Evolutionary conservation across 2,329 filamentous ascomycete species (phyloP).

Genomic region (Triangularia setosa): DNA sequence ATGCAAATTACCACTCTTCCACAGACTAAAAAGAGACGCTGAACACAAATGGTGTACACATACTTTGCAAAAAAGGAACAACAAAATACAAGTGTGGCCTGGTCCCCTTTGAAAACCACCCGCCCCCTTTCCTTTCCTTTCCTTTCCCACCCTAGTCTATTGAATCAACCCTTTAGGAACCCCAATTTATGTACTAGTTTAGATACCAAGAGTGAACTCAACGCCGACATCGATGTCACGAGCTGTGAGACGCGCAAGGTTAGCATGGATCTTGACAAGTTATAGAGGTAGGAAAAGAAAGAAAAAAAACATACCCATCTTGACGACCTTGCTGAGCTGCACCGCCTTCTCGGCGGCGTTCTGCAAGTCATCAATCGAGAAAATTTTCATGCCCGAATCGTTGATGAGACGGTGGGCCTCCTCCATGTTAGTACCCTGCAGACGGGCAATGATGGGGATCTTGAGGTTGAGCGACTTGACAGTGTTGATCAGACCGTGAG

Average conservation of each 20-base stretch:
- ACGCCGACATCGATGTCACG: conserved; percentile 97
- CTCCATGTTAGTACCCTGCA: conserved; percentile 99
- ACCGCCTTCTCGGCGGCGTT: conserved; percentile 96
- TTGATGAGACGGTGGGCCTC: conserved; percentile 88
- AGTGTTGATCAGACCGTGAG: conserved; percentile 91
- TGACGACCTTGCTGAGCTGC: conserved; percentile 98
- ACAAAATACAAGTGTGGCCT: background rate
- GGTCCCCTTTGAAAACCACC: background rate
- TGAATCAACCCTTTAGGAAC: background rate
- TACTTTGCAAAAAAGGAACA: background rate
- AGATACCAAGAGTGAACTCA: conserved; percentile 93
- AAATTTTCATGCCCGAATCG: conserved; percentile 98
- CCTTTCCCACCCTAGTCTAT: background rate
- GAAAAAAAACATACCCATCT: conserved; percentile 69
- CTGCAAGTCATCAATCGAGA: conserved; percentile 98
- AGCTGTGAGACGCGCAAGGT: conserved; percentile 47
- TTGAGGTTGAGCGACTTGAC: conserved; percentile 92
- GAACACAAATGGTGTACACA: background rate
- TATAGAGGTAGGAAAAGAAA: conserved; percentile 10
- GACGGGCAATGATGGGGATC: conserved; percentile 92
- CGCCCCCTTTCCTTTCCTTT: background rate
- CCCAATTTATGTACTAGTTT: conserved; percentile 35
- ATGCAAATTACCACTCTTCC: background rate
- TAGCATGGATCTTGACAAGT: conserved; percentile 14
- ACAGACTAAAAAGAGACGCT: background rate